Percentiles rank a stretch among this genome's conserved stretches.
Conservation (phyloP, 2,329 filamentous ascomycete species). For the Coniochaeta sp. region DNA sequence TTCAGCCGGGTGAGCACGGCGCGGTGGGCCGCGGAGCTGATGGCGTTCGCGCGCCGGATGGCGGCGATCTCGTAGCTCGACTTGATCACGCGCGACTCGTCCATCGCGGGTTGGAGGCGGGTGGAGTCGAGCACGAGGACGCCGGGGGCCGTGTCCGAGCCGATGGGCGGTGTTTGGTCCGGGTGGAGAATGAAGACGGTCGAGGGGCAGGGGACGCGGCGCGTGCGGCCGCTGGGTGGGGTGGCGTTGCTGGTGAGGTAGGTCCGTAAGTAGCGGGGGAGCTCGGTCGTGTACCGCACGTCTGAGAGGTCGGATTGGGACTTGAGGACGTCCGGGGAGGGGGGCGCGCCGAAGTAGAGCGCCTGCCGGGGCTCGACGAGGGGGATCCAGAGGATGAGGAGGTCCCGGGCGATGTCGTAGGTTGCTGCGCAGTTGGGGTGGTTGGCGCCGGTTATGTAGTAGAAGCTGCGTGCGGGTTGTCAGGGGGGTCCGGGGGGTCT, state of each 20-base stretch:
- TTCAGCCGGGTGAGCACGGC: slow-evolving; percentile 61
- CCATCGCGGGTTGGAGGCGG: slow-evolving; percentile 63
- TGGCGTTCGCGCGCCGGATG: slow-evolving; percentile 71
- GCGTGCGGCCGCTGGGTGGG: slow-evolving; percentile 39
- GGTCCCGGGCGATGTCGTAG: slow-evolving; percentile 52
- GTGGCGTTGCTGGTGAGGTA: slow-evolving; percentile 31
- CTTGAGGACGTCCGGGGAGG: slow-evolving; percentile 54
- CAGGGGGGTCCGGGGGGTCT: too few relatives aligned
- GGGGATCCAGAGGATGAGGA: slow-evolving; percentile 67
- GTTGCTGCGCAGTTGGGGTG: slow-evolving; percentile 49
- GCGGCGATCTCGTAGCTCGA: slow-evolving; percentile 78
- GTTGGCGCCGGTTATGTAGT: slow-evolving; percentile 48
- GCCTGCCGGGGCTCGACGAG: slow-evolving; percentile 54
- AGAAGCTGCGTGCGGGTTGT: slow-evolving; percentile 50
- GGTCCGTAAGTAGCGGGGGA: slow-evolving; percentile 42
- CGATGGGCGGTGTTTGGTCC: slow-evolving; percentile 15
- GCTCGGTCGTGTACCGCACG: slow-evolving; percentile 49
- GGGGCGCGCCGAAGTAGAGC: slow-evolving; percentile 58
- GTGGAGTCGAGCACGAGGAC: slow-evolving; percentile 34
- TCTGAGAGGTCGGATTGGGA: slow-evolving; percentile 62
- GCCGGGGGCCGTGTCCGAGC: slow-evolving; percentile 14
- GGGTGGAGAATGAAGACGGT: slow-evolving; percentile 3
- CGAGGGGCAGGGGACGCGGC: slow-evolving; percentile 26
- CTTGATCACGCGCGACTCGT: slow-evolving; percentile 75
- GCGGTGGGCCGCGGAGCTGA: slow-evolving; percentile 72